These are phyloP conservation scores for Boletus semigastroideus DNA, from an alignment of 1,284 basidiomycete genomes.

Conservation along the genomic window DNA sequence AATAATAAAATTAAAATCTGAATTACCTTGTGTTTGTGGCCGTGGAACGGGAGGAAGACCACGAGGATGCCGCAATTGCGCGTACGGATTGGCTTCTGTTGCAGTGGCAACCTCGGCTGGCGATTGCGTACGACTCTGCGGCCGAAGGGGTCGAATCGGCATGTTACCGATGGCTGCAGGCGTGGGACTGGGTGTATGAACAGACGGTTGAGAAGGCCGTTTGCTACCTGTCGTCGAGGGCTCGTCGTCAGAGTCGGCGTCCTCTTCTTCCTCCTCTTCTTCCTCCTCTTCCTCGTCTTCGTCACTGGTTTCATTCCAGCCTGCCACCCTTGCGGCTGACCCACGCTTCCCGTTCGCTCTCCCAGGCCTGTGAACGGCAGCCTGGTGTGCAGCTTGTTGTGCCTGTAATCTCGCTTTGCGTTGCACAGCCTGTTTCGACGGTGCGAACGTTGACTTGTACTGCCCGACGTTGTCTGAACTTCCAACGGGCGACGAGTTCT, in stretches of 20 bases:
- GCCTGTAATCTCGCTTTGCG: slow-evolving; percentile 81
- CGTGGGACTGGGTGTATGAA: slow-evolving; percentile 20
- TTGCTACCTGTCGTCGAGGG: slow-evolving; percentile 37
- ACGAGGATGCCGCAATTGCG: slow-evolving; percentile 38
- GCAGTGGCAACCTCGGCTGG: slow-evolving; percentile 30
- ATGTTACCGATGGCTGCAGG: slow-evolving; percentile 26
- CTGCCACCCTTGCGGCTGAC: slow-evolving; percentile 41
- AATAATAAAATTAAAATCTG: neutral
- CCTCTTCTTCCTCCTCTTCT: slow-evolving; percentile 72
- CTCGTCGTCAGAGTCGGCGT: slow-evolving; percentile 62
- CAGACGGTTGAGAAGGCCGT: slow-evolving; percentile 25
- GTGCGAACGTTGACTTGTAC: slow-evolving; percentile 81
- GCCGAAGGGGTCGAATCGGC: slow-evolving; percentile 30
- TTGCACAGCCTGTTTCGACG: slow-evolving; percentile 76
- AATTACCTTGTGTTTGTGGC: slow-evolving; percentile 35
- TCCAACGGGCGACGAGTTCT: slow-evolving; percentile 11
- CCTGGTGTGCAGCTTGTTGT: slow-evolving; percentile 75
- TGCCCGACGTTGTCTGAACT: slow-evolving; percentile 33
- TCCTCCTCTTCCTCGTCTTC: slow-evolving; percentile 81
- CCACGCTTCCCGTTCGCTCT: slow-evolving; percentile 58
- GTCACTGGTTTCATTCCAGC: slow-evolving; percentile 76
- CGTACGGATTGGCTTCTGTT: slow-evolving; percentile 34
- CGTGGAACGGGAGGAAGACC: slow-evolving; percentile 45
- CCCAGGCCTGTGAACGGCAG: slow-evolving; percentile 72
- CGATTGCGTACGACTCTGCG: slow-evolving; percentile 31